Evolutionary conservation across 2,329 filamentous ascomycete species (phyloP), one percentile per base, ranked within the genome.

Genomic region (Chaetomiaceae sp.): DNA sequence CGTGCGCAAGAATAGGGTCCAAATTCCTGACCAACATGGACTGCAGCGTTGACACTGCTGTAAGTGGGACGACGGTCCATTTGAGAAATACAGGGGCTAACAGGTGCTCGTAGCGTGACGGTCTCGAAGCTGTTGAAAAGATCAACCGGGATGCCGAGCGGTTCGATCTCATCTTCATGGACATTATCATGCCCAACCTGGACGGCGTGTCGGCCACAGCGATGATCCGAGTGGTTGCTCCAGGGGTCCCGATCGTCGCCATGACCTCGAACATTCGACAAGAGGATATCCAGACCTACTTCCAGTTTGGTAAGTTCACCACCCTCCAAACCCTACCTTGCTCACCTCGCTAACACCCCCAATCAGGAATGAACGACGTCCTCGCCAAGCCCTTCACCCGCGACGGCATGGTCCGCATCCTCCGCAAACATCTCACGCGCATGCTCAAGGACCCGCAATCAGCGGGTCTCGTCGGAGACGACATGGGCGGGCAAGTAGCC

Each of bases 261-360:
- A 97, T 99, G 94, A 99, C 94, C 3, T 96, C 92, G 3, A 99
- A 97, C 66, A 97, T 99, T 59, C 83, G 94, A 59, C 91, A 90
- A 56, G 92, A 96, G 64, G 94, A 99, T 67, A 95, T 97, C 57
- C 89, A 92, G 49, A 91, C 95, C 73, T 99, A 99, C 68, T 97
- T 96, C 73, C 86, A 92, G 64, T 91, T 95, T 73, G 94, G 91
- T 94, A 79, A 75, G 86, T 70, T 36, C 37, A 14, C n/a, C n/a
- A n/a, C n/a, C n/a, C n/a, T n/a, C n/a, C n/a, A n/a, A n/a, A n/a
- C n/a, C n/a, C n/a, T n/a, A n/a, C n/a, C n/a, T n/a, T n/a, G n/a
- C n/a, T n/a, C n/a, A 27, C 27, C 7, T 11, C 2, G 30, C 63
- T 72, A 51, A 75, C n/a, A n/a, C 61, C 30, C 21, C 29, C 14